Evolutionary conservation across 2,329 filamentous ascomycete species (phyloP).

Genomic region (Aureobasidium lini): DNA sequence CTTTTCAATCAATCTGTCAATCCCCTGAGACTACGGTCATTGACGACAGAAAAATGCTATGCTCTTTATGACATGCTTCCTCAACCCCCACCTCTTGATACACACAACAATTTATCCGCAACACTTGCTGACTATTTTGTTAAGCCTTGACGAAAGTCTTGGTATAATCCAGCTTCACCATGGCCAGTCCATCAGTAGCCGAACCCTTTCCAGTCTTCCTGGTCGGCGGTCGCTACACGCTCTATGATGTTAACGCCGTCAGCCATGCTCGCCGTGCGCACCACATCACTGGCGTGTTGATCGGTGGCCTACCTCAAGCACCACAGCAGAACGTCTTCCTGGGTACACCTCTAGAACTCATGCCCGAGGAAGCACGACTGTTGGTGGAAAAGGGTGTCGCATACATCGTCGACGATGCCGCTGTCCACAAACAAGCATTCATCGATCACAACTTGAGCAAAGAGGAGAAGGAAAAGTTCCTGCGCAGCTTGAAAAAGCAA

Average conservation of each 20-base stretch:
- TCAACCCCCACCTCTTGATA: neutral
- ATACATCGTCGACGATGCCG: slow-evolving; percentile 72
- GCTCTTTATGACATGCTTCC: slow-evolving; percentile 30
- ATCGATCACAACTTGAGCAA: slow-evolving; percentile 43
- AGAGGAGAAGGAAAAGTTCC: slow-evolving; percentile 54
- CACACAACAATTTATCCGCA: slow-evolving; percentile 11
- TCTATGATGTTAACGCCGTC: slow-evolving; percentile 80
- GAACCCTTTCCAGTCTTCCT: slow-evolving; percentile 71
- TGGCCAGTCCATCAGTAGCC: slow-evolving; percentile 25
- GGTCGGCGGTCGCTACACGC: slow-evolving; percentile 72
- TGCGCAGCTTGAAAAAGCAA: slow-evolving; percentile 49
- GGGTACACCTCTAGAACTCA: slow-evolving; percentile 70
- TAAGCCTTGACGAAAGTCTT: slow-evolving; percentile 9
- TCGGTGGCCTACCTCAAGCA: slow-evolving; percentile 82
- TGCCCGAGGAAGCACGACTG: slow-evolving; percentile 79
- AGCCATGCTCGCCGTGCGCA: slow-evolving; percentile 70
- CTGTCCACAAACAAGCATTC: slow-evolving; percentile 61
- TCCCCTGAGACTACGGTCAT: slow-evolving; percentile 60
- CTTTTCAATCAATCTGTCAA: slow-evolving; percentile 65
- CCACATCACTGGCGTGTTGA: slow-evolving; percentile 77
- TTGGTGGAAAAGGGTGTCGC: slow-evolving; percentile 70
- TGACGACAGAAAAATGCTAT: slow-evolving; percentile 48
- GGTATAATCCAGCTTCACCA: slow-evolving; percentile 15
- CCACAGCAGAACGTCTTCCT: slow-evolving; percentile 68
- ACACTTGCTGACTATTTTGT: slow-evolving; percentile 9